Evolutionary conservation across 805 yeast species (phyloP).

Genomic region (Wickerhamomyces subpelliculosus): DNA sequence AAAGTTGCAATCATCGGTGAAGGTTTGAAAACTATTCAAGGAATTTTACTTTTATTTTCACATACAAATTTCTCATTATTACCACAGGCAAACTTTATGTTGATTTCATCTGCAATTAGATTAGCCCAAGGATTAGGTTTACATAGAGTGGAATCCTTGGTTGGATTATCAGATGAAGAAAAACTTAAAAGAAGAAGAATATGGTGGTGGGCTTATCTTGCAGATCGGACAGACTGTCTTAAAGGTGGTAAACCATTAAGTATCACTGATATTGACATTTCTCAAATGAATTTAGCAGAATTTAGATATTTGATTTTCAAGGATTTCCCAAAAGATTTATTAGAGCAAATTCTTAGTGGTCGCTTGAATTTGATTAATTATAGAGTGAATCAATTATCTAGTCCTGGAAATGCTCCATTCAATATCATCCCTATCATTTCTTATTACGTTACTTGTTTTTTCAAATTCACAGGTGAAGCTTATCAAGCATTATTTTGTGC

Average conservation of each 20-base stretch:
- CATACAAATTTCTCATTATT: constrained; percentile 29
- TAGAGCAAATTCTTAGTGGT: not conserved
- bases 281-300: constrained; percentile 14
- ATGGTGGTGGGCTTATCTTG: constrained; percentile 44
- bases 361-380: not conserved
- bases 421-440: constrained; percentile 5
- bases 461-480: constrained; percentile 9
- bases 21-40: constrained; percentile 45
- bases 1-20: constrained; percentile 42
- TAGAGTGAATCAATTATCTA: not conserved
- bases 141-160: constrained; percentile 40
- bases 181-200: constrained; percentile 30
- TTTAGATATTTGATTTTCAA: constrained; percentile 1
- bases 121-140: constrained; percentile 54
- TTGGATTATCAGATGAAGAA: constrained; percentile 30
- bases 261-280: constrained; percentile 33
- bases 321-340: not conserved
- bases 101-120: constrained; percentile 41
- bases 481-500: constrained; percentile 16
- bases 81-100: constrained; percentile 34
- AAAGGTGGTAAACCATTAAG: constrained; percentile 44
- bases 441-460: constrained; percentile 5
- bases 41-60: constrained; percentile 38
- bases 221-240: constrained; percentile 38
- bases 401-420: too few relatives aligned